Conservation (phyloP, 208 protist genomes). For the Wallacemonas collosoma region DNA sequence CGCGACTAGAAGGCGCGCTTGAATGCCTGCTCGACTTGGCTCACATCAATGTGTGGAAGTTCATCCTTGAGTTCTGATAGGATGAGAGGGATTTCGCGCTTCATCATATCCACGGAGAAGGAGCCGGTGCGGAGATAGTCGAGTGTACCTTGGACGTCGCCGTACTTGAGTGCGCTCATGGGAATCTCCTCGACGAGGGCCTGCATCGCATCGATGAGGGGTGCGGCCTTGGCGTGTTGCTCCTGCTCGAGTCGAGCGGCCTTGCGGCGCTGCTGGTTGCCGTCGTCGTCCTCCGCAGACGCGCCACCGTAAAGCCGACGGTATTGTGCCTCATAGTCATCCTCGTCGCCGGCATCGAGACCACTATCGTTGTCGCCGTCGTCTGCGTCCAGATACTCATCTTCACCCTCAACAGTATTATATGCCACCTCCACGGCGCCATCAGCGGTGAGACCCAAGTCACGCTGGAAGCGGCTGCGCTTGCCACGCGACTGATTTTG, state of each 20-base stretch:
- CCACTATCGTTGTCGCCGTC: slow-evolving; percentile 17
- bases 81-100: slow-evolving; percentile 64
- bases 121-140: slow-evolving; percentile 51
- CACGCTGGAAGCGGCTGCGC: slow-evolving; percentile 22
- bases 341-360: slow-evolving; percentile 20
- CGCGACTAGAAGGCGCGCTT: slow-evolving; percentile 15
- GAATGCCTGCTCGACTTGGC: slow-evolving; percentile 28
- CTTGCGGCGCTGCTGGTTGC: slow-evolving; percentile 14
- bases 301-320: slow-evolving; percentile 26
- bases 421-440: background rate
- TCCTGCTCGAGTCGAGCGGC: slow-evolving; percentile 7
- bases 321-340: slow-evolving; percentile 28
- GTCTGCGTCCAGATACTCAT: slow-evolving; percentile 18
- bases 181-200: slow-evolving; percentile 39
- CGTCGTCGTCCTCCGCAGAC: slow-evolving; percentile 25
- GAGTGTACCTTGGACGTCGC: slow-evolving; percentile 65
- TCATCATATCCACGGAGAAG: slow-evolving; percentile 49
- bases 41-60: slow-evolving; percentile 46
- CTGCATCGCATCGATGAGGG: slow-evolving; percentile 35
- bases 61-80: slow-evolving; percentile 51
- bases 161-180: slow-evolving; percentile 43
- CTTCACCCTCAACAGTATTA: slow-evolving; percentile 25
- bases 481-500: slow-evolving; percentile 28
- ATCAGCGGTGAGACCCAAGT: slow-evolving; percentile 12
- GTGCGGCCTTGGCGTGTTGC: slow-evolving; percentile 15